These are phyloP conservation scores for Dioscorea zingiberensis DNA, from an alignment of 106 monocot genomes.

Conservation along the genomic window DNA sequence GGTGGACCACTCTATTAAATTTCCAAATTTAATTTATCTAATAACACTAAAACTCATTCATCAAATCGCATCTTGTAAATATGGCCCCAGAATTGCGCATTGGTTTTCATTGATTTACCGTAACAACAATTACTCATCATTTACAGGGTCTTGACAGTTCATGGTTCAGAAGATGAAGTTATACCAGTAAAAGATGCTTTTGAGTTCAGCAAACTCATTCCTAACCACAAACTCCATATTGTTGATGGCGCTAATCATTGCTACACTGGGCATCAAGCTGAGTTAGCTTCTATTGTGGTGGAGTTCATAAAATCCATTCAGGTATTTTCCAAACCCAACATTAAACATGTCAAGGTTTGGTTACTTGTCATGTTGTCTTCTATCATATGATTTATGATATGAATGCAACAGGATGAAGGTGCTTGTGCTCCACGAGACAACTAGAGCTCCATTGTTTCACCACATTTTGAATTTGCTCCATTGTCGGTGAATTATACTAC, in stretches of 20 bases:
- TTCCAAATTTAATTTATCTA: too few species aligned
- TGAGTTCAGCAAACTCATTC: constrained; percentile 55
- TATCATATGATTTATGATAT: not conserved
- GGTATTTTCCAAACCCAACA: not conserved
- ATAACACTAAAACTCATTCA: too few species aligned
- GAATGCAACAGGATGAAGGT: too few species aligned
- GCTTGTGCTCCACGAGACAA: not conserved
- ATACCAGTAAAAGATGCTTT: constrained; percentile 60
- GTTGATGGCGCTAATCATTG: constrained; percentile 69
- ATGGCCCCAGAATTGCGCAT: too few species aligned
- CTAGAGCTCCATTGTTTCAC: not conserved
- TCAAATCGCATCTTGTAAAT: too few species aligned
- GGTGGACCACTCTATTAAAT: too few species aligned
- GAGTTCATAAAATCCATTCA: constrained; percentile 46
- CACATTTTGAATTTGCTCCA: not conserved
- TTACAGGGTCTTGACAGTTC: constrained; percentile 75
- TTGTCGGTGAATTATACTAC: not conserved
- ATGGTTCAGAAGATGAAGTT: constrained; percentile 73
- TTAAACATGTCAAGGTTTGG: not conserved
- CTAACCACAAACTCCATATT: constrained; percentile 60
- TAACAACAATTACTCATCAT: too few species aligned
- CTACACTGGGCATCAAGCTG: constrained; percentile 41
- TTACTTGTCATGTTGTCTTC: not conserved
- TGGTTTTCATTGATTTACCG: too few species aligned
- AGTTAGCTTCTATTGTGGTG: constrained; percentile 42